Evolutionary conservation across 441 rosid species (phyloP).

Genomic region (Populus tomentosa): DNA sequence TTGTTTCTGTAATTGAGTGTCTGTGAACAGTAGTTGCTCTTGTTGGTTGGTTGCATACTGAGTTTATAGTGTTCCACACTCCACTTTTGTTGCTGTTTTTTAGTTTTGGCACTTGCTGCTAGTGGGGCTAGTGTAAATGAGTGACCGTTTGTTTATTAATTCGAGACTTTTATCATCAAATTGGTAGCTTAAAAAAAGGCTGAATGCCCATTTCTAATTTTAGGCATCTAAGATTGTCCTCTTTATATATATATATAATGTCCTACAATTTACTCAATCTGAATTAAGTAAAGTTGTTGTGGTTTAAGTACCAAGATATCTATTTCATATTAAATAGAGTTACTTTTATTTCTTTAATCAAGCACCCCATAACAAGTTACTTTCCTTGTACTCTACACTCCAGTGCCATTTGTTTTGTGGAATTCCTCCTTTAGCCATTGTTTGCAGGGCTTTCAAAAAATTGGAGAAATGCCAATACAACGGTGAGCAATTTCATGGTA

Average conservation of each 20-base stretch:
- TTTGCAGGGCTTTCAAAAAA: neutral
- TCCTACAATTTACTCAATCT: no score
- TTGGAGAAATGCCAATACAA: neutral
- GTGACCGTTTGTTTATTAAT: neutral
- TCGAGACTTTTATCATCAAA: neutral
- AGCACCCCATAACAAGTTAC: neutral
- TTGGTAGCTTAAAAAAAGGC: no score
- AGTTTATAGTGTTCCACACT: neutral
- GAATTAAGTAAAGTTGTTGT: neutral
- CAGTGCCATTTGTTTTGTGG: neutral
- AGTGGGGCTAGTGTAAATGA: neutral
- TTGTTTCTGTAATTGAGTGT: neutral
- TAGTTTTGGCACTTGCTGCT: no score
- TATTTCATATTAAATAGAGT: neutral
- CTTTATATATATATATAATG: no score
- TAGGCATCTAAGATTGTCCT: neutral
- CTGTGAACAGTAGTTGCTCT: neutral
- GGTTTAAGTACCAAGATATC: no score
- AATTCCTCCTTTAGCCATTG: neutral
- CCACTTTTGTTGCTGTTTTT: neutral
- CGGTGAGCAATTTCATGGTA: neutral
- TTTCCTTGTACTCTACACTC: neutral
- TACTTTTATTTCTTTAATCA: neutral
- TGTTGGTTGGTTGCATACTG: neutral
- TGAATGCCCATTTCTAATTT: no score